Conservation (phyloP, 352 stramenopile genomes). For the Elongisporangium prolatum region DNA sequence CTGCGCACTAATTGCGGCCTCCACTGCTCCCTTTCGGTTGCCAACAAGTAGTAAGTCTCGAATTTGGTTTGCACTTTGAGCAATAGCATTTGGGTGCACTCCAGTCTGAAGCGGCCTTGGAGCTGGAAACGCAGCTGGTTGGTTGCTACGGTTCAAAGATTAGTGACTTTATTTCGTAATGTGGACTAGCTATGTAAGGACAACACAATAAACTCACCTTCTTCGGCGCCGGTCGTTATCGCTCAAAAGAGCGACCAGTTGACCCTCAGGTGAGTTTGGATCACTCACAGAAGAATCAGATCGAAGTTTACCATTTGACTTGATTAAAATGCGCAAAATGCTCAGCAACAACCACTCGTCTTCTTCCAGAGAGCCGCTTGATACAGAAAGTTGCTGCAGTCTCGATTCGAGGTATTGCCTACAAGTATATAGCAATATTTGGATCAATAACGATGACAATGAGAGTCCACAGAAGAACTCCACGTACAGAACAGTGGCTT, state of each 20-base stretch:
- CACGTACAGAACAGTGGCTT: slow-evolving; percentile 56
- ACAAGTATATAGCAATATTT: neutral
- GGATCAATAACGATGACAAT: neutral
- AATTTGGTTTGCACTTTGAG: slow-evolving; percentile 47
- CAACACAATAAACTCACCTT: slow-evolving; percentile 18
- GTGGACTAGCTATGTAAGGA: no score
- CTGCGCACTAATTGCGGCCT: slow-evolving; percentile 68
- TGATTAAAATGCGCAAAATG: slow-evolving; percentile 67
- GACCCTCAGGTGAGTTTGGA: slow-evolving; percentile 53
- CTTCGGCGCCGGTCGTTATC: slow-evolving; percentile 66
- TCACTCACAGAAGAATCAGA: slow-evolving; percentile 51
- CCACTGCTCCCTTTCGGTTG: slow-evolving; percentile 71
- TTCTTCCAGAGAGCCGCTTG: slow-evolving; percentile 33
- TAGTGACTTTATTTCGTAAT: neutral
- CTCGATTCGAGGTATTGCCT: slow-evolving; percentile 59
- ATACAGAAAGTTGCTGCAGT: slow-evolving; percentile 27
- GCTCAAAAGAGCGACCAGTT: slow-evolving; percentile 59
- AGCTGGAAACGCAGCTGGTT: slow-evolving; percentile 35
- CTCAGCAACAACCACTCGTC: slow-evolving; percentile 67
- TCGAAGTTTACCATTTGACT: slow-evolving; percentile 74
- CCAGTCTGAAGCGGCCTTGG: slow-evolving; percentile 34
- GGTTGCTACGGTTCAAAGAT: slow-evolving; percentile 18
- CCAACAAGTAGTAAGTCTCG: slow-evolving; percentile 71
- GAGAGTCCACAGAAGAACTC: neutral
- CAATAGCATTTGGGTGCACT: slow-evolving; percentile 38